Conservation (phyloP, 2,329 filamentous ascomycete species). For the Cladorrhinum sp. region DNA sequence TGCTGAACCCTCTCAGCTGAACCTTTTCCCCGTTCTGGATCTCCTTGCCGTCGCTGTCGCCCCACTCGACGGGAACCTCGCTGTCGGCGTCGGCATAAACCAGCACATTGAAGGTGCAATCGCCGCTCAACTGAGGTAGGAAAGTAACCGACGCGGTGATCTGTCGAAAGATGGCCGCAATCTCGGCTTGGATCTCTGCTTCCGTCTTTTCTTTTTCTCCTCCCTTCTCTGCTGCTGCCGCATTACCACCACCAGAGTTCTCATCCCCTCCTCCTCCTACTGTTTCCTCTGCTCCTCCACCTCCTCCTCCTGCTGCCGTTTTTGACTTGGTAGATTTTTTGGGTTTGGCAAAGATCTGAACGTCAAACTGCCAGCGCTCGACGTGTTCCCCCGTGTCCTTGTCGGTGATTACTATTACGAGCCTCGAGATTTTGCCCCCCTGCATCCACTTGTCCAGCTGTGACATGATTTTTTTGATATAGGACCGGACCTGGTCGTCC, state of each 20-base stretch:
- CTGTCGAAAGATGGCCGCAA: conserved; percentile 94
- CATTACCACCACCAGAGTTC: neutral
- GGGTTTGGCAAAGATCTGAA: conserved; percentile 38
- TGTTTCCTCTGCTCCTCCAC: no score
- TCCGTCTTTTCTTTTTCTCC: conserved; percentile 71
- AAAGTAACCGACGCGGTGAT: conserved; percentile 98
- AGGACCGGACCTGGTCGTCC: conserved; percentile 97
- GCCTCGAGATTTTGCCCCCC: conserved; percentile 92
- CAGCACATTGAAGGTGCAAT: conserved; percentile 98
- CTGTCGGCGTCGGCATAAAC: conserved; percentile 97
- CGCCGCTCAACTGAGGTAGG: conserved; percentile 84
- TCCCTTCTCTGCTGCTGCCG: conserved; percentile 30
- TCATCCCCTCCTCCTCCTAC: neutral
- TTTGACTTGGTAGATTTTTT: conserved; percentile 46
- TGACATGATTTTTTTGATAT: conserved; percentile 99
- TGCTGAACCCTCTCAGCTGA: conserved; percentile 93
- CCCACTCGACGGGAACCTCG: conserved; percentile 97
- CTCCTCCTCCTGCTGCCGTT: no score
- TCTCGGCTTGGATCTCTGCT: conserved; percentile 89
- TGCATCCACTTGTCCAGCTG: conserved; percentile 98
- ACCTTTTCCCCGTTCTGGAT: conserved; percentile 93
- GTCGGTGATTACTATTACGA: conserved; percentile 93
- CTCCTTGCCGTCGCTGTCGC: conserved; percentile 96
- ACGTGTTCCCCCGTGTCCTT: conserved; percentile 97
- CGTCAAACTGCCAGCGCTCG: conserved; percentile 97